A percentile compares a stretch with the other conserved stretches of the same genome.
phyloP scores from a whole-genome alignment of 495 filamentous ascomycete species.

The Penicillium argentinense region DNA sequence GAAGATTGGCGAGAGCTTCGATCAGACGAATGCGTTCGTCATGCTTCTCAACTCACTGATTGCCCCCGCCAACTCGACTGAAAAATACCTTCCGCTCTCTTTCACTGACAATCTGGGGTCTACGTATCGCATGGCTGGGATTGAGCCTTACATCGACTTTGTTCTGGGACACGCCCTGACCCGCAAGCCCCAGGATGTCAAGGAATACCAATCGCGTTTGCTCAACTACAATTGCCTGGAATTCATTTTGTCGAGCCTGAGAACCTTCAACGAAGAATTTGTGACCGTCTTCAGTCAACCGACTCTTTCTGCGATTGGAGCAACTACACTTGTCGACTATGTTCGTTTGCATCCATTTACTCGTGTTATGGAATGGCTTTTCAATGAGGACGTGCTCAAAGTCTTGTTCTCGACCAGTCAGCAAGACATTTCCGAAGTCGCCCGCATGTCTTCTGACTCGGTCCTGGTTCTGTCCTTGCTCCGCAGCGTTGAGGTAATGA shows the following conservation, averaged over 20 bases:
- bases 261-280: constrained; percentile 88
- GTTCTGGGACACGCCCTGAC: constrained; percentile 72
- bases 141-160: constrained; percentile 92
- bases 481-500: constrained; percentile 75
- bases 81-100: constrained; percentile 64
- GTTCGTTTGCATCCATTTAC: constrained; percentile 86
- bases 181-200: constrained; percentile 56
- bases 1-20: constrained; percentile 65
- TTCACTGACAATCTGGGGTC: constrained; percentile 89
- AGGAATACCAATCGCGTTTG: constrained; percentile 60
- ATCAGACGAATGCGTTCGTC: constrained; percentile 81
- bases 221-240: constrained; percentile 76
- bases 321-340: constrained; percentile 71
- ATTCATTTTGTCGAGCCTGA: constrained; percentile 71
- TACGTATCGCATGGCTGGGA: constrained; percentile 74
- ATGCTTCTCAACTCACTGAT: constrained; percentile 68
- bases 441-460: constrained; percentile 65
- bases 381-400: constrained; percentile 83
- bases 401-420: constrained; percentile 74
- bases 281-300: constrained; percentile 77
- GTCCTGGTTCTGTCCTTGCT: constrained; percentile 72
- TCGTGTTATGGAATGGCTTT: constrained; percentile 94
- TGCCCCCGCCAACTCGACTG: constrained; percentile 48
- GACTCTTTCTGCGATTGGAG: constrained; percentile 65
- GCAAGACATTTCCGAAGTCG: constrained; percentile 66